These are phyloP conservation scores for Xylaria grammica DNA, from an alignment of 495 filamentous ascomycete species.

Conservation along the genomic window DNA sequence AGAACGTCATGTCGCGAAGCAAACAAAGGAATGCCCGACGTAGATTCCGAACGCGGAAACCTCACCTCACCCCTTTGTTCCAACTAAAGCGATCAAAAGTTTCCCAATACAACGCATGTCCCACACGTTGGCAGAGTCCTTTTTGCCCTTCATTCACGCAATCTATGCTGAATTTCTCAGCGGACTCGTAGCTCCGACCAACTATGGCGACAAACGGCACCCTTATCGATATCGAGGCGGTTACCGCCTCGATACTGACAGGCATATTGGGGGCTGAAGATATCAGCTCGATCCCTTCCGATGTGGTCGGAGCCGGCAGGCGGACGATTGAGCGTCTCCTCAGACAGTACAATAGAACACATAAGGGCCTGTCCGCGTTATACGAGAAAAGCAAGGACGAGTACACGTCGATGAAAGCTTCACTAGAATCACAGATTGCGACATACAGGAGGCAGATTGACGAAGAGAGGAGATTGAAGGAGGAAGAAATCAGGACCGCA, in stretches of 20 bases:
- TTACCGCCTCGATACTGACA: not conserved
- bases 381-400: not conserved
- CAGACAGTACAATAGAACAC: not conserved
- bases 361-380: not conserved
- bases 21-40: constrained; percentile 11
- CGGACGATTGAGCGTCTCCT: not conserved
- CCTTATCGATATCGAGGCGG: not conserved
- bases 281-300: too few species aligned
- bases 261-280: not conserved
- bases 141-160: not conserved
- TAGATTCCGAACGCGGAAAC: constrained; percentile 5
- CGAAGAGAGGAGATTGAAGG: not conserved
- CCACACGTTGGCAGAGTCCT: not conserved
- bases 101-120: not conserved
- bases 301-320: too few species aligned
- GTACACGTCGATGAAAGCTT: not conserved
- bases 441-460: not conserved
- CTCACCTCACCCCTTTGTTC: constrained; percentile 10
- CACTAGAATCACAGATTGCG: not conserved
- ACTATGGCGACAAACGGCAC: not conserved
- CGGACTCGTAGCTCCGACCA: not conserved
- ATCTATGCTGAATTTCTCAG: not conserved
- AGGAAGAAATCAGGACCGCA: not conserved
- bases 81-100: constrained; percentile 10
- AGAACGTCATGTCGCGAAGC: not conserved